Percentiles rank a stretch among this genome's conserved stretches.
Conservation (phyloP, 805 yeast genomes). For the Pichia californica region DNA sequence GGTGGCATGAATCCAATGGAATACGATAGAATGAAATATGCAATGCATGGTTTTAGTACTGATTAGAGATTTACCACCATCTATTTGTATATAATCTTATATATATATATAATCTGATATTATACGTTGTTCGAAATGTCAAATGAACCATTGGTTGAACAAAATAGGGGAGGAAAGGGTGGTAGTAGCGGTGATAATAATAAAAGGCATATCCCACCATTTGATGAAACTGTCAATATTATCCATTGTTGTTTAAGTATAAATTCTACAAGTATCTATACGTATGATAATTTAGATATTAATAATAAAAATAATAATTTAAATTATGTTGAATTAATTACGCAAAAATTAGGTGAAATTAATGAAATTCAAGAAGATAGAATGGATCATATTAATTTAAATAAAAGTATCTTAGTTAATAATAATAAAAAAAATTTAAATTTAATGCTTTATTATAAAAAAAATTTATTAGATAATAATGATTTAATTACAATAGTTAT, state of each 20-base stretch:
- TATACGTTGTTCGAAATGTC: too few relatives aligned
- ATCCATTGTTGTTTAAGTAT: constrained; percentile 27
- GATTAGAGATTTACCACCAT: too few relatives aligned
- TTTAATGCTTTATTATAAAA: constrained; percentile 41
- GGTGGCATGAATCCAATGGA: too few relatives aligned
- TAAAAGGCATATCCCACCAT: neutral
- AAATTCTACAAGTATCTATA: constrained; percentile 55
- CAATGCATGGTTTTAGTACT: too few relatives aligned
- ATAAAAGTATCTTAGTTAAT: constrained; percentile 17
- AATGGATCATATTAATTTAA: constrained; percentile 22
- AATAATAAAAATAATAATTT: constrained; percentile 35
- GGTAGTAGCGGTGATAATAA: neutral
- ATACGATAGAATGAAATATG: too few relatives aligned
- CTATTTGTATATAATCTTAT: too few relatives aligned
- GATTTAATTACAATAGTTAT: constrained; percentile 49
- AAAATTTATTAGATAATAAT: constrained; percentile 35
- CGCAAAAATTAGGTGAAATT: constrained; percentile 48
- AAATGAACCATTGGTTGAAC: neutral
- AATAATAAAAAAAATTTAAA: constrained; percentile 19
- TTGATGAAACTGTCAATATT: constrained; percentile 13
- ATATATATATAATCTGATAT: too few relatives aligned
- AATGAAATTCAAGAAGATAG: constrained; percentile 37
- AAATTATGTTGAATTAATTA: constrained; percentile 47
- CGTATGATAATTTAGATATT: constrained; percentile 45
- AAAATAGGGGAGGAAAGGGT: neutral